Base-by-base conservation (phyloP, 2,329 filamentous ascomycete genomes). In the Aspergillus pseudoviridinutans region DNA sequence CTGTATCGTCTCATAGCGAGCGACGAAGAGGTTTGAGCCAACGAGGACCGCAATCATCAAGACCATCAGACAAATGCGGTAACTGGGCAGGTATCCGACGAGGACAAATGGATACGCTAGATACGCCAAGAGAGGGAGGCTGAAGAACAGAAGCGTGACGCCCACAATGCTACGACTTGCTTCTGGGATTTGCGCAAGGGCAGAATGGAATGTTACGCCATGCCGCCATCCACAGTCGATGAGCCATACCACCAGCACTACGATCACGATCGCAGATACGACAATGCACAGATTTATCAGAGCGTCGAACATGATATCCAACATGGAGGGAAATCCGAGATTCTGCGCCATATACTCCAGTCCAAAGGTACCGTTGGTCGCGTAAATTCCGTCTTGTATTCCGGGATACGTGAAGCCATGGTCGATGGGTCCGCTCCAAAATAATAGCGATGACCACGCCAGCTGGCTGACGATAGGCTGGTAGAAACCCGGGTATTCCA, bases 331-430 rank as follows among this genome's bases (percentile, higher is more conserved):
- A 1, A 53, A 53, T 4, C 61, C 61, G n/a, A 62, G 29, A n/a
- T 51, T 49, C 24, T 62, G 61, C 2, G 59, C 49, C 61, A 62
- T 62, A n/a, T 57, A 51, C 17, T 62, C 61, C 5, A 61, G 35
- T 5, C 61, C 61, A 12, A 44, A 56, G 3, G 61, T 61, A 3
- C 53, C 56, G 44, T 62, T 62, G 6, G 50, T 42, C 2, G 52
- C 8, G 12, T 59, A 62, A 1, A 62, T 44, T 4, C 55, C 55
- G 14, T 61, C 52, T 12, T 58, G n/a, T 1, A 61, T 53, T 1
- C 61, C 61, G 1, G 61, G 58, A 29, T 62, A 62, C 6, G 20
- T 50, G 47, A 62, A 62, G 17, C 55, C 44, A 49, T 62, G 58
- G 4, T 51, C 53, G 4, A 62, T 49, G 6, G 61, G 61, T 35